phyloP scores from a whole-genome alignment of 2,329 filamentous ascomycete genomes.

The Fonsecaea erecta region DNA sequence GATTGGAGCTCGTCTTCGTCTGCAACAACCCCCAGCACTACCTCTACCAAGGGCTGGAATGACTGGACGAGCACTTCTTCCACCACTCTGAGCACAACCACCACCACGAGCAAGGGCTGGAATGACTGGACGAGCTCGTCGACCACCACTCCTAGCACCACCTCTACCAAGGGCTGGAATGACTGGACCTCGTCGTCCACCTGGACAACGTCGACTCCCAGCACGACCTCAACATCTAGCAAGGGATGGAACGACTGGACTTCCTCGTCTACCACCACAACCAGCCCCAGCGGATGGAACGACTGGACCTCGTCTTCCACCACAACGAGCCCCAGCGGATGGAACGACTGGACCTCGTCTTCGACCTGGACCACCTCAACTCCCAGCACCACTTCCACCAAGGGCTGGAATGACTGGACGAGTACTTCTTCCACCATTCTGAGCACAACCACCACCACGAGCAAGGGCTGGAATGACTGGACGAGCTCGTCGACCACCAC shows the following conservation, averaged over 20 bases:
- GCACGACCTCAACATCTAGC: not conserved
- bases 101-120: not conserved
- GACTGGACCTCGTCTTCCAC: slow-evolving; percentile 11
- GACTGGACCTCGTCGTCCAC: not conserved
- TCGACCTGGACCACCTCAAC: slow-evolving; percentile 6
- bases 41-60: too few relatives aligned
- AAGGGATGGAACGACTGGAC: not conserved
- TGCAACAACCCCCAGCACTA: not conserved
- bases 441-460: not conserved
- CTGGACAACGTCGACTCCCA: not conserved
- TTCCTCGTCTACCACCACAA: not conserved
- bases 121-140: slow-evolving; percentile 1
- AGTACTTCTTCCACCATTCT: not conserved
- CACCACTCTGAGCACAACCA: not conserved
- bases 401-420: not conserved
- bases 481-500: slow-evolving; percentile 2
- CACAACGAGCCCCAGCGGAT: not conserved
- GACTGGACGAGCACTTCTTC: not conserved
- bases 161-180: not conserved
- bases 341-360: slow-evolving; percentile 9
- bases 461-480: not conserved
- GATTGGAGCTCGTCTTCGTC: slow-evolving; percentile 11
- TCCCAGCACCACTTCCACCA: not conserved
- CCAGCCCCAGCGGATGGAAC: not conserved
- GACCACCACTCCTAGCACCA: not conserved